These are phyloP conservation scores for Vigna hirtella DNA, from an alignment of 306 rosid species.

Conservation along the genomic window DNA sequence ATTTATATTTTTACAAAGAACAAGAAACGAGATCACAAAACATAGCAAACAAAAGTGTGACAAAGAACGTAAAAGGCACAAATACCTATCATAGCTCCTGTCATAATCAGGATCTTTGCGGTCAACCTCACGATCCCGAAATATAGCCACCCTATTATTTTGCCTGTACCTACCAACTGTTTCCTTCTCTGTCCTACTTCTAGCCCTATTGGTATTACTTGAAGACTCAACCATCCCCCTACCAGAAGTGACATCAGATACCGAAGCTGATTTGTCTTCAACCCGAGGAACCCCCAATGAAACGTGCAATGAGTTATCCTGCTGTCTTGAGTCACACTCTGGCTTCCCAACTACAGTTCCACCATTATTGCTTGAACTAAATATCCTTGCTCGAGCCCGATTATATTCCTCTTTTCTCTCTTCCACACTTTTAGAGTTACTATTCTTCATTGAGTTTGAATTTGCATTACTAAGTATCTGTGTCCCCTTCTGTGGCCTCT, in stretches of 20 bases:
- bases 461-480: slow-evolving; percentile 48
- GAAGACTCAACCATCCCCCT: slow-evolving; percentile 68
- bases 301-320: slow-evolving; percentile 62
- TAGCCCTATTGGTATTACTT: slow-evolving; percentile 71
- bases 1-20: slow-evolving; percentile 20
- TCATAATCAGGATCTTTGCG: slow-evolving; percentile 97
- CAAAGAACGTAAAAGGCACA: background rate
- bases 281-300: slow-evolving; percentile 61
- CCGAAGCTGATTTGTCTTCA: slow-evolving; percentile 66
- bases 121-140: slow-evolving; percentile 90
- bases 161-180: slow-evolving; percentile 77
- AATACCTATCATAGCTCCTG: slow-evolving; percentile 89
- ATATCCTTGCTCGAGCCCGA: slow-evolving; percentile 96
- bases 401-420: slow-evolving; percentile 98
- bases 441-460: slow-evolving; percentile 61
- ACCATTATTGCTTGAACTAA: slow-evolving; percentile 63
- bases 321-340: slow-evolving; percentile 69
- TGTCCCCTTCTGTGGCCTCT: slow-evolving; percentile 83
- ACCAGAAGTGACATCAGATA: slow-evolving; percentile 65
- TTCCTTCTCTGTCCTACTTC: slow-evolving; percentile 88
- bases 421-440: slow-evolving; percentile 85
- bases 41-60: slow-evolving; percentile 8
- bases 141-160: slow-evolving; percentile 89
- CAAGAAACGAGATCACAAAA: slow-evolving; percentile 1
- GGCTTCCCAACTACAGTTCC: slow-evolving; percentile 61